phyloP scores from a whole-genome alignment of 805 yeast species.

The Limtongia smithiae region DNA sequence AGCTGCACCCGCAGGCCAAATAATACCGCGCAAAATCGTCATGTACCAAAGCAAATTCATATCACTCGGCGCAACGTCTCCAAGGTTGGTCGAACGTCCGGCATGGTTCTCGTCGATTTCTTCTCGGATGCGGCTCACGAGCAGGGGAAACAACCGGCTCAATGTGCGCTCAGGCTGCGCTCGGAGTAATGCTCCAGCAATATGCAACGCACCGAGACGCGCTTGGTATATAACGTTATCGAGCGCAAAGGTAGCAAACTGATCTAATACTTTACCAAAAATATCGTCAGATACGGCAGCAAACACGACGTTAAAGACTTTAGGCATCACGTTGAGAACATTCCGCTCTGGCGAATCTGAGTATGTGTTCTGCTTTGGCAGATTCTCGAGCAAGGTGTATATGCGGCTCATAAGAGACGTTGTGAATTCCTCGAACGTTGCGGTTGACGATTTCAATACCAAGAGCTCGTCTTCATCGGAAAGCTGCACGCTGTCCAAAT shows the following conservation, averaged over 20 bases:
- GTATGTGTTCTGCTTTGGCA: slow-evolving; percentile 53
- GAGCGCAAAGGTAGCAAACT: slow-evolving; percentile 50
- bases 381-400: slow-evolving; percentile 61
- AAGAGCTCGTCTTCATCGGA: slow-evolving; percentile 46
- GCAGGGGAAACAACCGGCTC: slow-evolving; percentile 43
- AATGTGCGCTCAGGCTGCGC: slow-evolving; percentile 54
- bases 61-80: slow-evolving; percentile 73
- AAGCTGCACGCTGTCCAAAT: slow-evolving; percentile 9
- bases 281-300: slow-evolving; percentile 35
- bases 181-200: slow-evolving; percentile 68
- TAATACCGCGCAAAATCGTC: slow-evolving; percentile 62
- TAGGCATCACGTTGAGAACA: slow-evolving; percentile 41
- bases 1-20: slow-evolving; percentile 61
- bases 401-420: slow-evolving; percentile 55
- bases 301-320: slow-evolving; percentile 39
- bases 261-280: slow-evolving; percentile 32
- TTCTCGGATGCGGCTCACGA: slow-evolving; percentile 52
- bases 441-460: slow-evolving; percentile 71
- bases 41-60: slow-evolving; percentile 68
- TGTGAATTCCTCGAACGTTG: slow-evolving; percentile 61
- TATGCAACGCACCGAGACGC: slow-evolving; percentile 63
- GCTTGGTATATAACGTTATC: slow-evolving; percentile 56
- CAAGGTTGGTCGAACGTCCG: slow-evolving; percentile 63
- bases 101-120: slow-evolving; percentile 79
- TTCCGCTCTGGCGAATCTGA: slow-evolving; percentile 46